Evolutionary conservation across 2,329 filamentous ascomycete genomes (phyloP), one percentile per base, ranked within the genome.

Genomic region (Hypoxylon sp.): DNA sequence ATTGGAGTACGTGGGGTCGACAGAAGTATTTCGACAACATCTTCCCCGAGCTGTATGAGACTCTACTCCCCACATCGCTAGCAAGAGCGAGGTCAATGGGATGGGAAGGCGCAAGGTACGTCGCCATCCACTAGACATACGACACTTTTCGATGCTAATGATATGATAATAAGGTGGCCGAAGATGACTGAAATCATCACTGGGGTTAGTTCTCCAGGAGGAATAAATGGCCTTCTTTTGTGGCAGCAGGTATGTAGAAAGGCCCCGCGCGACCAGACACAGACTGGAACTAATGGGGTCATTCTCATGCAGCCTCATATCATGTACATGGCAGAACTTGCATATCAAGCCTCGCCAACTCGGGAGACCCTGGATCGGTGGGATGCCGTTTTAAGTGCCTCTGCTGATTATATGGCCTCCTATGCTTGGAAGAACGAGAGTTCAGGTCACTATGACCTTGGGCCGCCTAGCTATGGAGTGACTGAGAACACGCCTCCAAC

Each of bases 401-500:
- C 73, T 3, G 76, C 76, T 0, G 73, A 77, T 53, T 78, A 78
- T 46, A 76, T 78, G 75, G 75, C 75, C 5, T 78, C 76, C 0
- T 78, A 77, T 29, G 76, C 76, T 4, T 78, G 76, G 76, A 73
- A 75, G 52, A 78, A 78, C 35, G 69, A 73, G 51, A 72, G 72
- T 1, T 75, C 75, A 0, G 75, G 73, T 8, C 56, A 65, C 17
- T 77, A 75, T 53, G 75, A 87, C 62, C 79, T 87, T 3, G 84
- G 84, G 0, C 84, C 84, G 2, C 84, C 85, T 73, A 65, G 58
- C 17, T 70, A 86, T 62, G 83, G 83, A 0, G 83, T 84, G 4
- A 83, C 81, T 1, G 85, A 87, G 68, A 86, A 85, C 70, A 86
- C 84, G 0, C 80, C 80, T 2, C 84, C 84, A 2, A 81, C 82